Percentiles rank a stretch among this genome's conserved stretches.
These are phyloP conservation scores for Microbotryum saponariae DNA, from an alignment of 1,284 basidiomycete species.

Conservation along the genomic window DNA sequence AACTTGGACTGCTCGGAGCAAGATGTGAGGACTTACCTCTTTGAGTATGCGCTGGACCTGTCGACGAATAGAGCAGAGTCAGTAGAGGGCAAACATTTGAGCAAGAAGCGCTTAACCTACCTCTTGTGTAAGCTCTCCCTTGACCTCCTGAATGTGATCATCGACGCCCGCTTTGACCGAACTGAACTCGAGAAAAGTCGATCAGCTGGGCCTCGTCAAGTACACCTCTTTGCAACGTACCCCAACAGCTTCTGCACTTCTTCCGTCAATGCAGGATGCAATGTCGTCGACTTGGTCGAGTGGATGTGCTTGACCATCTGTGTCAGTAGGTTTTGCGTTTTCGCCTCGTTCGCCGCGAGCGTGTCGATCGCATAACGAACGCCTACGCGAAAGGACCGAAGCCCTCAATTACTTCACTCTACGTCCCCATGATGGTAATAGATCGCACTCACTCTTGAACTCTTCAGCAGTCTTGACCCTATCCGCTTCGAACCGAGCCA, in stretches of 20 bases:
- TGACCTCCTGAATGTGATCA: slow-evolving; percentile 24
- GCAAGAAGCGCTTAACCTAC: neutral
- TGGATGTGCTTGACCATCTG: slow-evolving; percentile 12
- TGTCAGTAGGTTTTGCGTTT: slow-evolving; percentile 9
- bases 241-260: slow-evolving; percentile 24
- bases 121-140: slow-evolving; percentile 24
- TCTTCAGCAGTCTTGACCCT: slow-evolving; percentile 6
- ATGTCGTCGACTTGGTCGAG: slow-evolving; percentile 8
- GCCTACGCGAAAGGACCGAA: too few relatives aligned
- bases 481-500: slow-evolving; percentile 13
- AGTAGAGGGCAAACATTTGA: neutral
- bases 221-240: neutral
- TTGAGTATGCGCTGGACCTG: slow-evolving; percentile 31
- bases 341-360: neutral
- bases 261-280: slow-evolving; percentile 20
- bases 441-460: slow-evolving; percentile 2
- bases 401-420: slow-evolving; percentile 11
- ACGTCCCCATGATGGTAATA: neutral
- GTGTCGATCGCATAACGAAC: slow-evolving; percentile 7
- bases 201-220: neutral
- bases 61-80: too few relatives aligned
- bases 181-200: neutral
- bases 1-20: neutral
- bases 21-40: slow-evolving; percentile 5
- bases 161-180: slow-evolving; percentile 23